Percentiles rank a stretch among this genome's conserved stretches.
These are phyloP conservation scores for Aspergillus mulundensis DNA, from an alignment of 495 filamentous ascomycete species.

Conservation along the genomic window DNA sequence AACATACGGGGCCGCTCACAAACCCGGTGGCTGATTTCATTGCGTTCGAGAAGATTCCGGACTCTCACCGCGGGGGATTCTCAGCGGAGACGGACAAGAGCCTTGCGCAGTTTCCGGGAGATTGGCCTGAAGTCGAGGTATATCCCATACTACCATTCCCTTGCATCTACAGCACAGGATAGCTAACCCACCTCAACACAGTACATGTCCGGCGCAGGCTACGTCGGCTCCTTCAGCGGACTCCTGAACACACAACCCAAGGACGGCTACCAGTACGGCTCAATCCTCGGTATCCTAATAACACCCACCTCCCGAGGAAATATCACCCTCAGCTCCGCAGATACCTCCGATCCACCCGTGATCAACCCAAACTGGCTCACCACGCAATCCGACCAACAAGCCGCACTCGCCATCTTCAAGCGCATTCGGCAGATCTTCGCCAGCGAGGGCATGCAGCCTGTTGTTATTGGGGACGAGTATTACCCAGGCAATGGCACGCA, in stretches of 20 bases:
- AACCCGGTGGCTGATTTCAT: slow-evolving; percentile 43
- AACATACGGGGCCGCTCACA: slow-evolving; percentile 35
- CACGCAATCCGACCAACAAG: slow-evolving; percentile 48
- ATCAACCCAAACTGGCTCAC: slow-evolving; percentile 56
- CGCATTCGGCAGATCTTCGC: slow-evolving; percentile 41
- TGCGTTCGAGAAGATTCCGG: slow-evolving; percentile 47
- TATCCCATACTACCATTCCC: not conserved
- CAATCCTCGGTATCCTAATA: slow-evolving; percentile 38
- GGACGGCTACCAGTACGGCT: slow-evolving; percentile 45
- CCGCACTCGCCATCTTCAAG: slow-evolving; percentile 50
- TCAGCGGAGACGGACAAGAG: slow-evolving; percentile 18
- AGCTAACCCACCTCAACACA: not conserved
- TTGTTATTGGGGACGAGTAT: slow-evolving; percentile 44
- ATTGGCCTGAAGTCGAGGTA: slow-evolving; percentile 60
- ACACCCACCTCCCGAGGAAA: slow-evolving; percentile 50
- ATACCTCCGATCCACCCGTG: slow-evolving; percentile 42
- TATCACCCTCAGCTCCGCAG: slow-evolving; percentile 44
- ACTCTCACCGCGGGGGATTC: slow-evolving; percentile 13
- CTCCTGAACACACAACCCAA: slow-evolving; percentile 31
- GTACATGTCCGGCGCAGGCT: slow-evolving; percentile 34
- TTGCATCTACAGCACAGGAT: not conserved
- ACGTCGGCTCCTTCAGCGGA: slow-evolving; percentile 42
- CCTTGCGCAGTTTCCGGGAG: slow-evolving; percentile 40
- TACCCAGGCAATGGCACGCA: slow-evolving; percentile 46
- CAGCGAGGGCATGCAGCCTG: slow-evolving; percentile 29